These are phyloP conservation scores for Candida maesae DNA, from an alignment of 805 yeast species.

Conservation along the genomic window DNA sequence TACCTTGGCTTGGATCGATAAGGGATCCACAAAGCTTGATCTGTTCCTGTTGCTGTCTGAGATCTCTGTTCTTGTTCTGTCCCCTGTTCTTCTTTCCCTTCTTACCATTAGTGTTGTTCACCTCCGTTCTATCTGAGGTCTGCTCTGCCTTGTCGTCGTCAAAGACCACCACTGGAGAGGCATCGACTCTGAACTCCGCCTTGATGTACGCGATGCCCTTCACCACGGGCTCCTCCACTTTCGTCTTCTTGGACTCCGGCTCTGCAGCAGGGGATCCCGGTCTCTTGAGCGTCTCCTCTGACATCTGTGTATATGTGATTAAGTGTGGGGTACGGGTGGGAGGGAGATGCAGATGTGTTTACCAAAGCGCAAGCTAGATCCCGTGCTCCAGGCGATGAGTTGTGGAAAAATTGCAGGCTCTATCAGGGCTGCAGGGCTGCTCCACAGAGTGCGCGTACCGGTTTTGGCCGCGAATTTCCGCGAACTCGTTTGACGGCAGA, in stretches of 20 bases:
- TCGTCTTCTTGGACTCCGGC: conserved; percentile 15
- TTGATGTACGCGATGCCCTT: conserved; percentile 78
- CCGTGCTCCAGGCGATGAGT: background rate
- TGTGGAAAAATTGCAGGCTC: background rate
- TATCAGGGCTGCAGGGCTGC: background rate
- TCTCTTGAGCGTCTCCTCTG: conserved; percentile 20
- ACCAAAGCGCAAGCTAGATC: background rate
- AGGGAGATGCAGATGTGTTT: background rate
- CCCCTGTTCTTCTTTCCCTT: conserved; percentile 57
- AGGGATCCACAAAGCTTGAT: conserved; percentile 62
- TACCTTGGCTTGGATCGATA: conserved; percentile 47
- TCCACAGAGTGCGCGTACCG: background rate
- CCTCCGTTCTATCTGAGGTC: conserved; percentile 35
- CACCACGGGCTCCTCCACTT: conserved; percentile 6
- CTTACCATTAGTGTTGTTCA: conserved; percentile 34
- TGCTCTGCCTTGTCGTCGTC: conserved; percentile 48
- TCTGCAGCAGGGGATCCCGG: conserved; percentile 16
- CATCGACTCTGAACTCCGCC: conserved; percentile 55
- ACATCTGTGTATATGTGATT: no score
- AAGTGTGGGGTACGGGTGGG: no score
- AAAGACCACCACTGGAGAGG: conserved; percentile 20
- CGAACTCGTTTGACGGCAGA: background rate
- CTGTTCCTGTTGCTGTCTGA: conserved; percentile 62
- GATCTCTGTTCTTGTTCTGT: conserved; percentile 79
- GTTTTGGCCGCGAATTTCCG: background rate